These are phyloP conservation scores for Hymenotorrendiella dingleyae DNA, from an alignment of 2,329 filamentous ascomycete genomes.

Conservation along the genomic window DNA sequence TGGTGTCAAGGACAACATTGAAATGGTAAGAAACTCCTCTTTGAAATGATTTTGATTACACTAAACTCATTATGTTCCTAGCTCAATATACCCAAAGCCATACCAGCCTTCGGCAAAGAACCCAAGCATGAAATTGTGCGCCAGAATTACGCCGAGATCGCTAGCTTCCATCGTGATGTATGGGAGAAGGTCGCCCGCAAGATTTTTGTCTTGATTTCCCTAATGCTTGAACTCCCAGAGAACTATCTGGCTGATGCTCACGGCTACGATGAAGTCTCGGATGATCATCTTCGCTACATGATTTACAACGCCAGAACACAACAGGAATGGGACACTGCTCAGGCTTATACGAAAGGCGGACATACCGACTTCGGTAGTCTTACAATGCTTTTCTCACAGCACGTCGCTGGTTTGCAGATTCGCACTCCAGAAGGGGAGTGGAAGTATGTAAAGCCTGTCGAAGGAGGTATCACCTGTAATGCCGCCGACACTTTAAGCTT, in stretches of 20 bases:
- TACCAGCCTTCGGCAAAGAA: constrained; percentile 34
- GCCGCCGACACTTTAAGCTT: constrained; percentile 40
- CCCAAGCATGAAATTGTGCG: constrained; percentile 33
- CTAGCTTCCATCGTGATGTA: too few relatives aligned
- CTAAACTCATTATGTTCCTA: too few relatives aligned
- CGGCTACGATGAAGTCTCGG: constrained; percentile 46
- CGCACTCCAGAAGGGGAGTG: constrained; percentile 38
- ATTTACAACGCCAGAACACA: constrained; percentile 42
- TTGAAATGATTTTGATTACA: too few relatives aligned
- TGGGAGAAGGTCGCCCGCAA: too few relatives aligned
- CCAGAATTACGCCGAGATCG: constrained; percentile 2
- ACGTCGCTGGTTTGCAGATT: constrained; percentile 50
- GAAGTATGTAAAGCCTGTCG: constrained; percentile 44
- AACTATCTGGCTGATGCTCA: constrained; percentile 49
- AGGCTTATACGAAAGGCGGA: constrained; percentile 30
- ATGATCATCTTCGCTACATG: constrained; percentile 56
- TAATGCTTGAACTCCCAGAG: constrained; percentile 51
- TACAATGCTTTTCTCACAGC: constrained; percentile 52
- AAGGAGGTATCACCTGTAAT: constrained; percentile 47
- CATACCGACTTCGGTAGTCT: constrained; percentile 53
- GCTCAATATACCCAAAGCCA: too few relatives aligned
- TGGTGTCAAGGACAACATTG: too few relatives aligned
- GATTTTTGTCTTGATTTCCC: constrained; percentile 49
- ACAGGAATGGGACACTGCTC: constrained; percentile 40
- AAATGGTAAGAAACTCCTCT: too few relatives aligned